Conservation (phyloP, 2,329 filamentous ascomycete genomes). For the Sporothrix dimorphospora region DNA sequence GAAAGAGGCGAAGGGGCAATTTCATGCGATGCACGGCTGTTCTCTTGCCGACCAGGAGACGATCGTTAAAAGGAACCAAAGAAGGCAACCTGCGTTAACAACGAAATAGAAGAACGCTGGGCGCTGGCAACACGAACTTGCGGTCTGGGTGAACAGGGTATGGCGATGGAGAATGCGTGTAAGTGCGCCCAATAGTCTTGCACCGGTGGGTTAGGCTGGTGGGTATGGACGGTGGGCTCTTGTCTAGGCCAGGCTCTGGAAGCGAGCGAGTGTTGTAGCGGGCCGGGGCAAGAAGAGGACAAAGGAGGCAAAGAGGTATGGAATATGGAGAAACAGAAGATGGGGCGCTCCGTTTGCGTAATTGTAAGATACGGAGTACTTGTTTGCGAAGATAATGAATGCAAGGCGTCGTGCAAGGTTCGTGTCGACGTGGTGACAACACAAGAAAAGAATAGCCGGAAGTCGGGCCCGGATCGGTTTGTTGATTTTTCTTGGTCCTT, state of each 20-base stretch:
- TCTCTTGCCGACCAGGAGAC: slow-evolving; percentile 20
- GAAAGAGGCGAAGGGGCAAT: slow-evolving; percentile 1
- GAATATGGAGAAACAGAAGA: neutral
- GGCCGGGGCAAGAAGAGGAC: neutral
- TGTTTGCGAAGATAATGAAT: neutral
- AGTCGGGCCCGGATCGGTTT: neutral
- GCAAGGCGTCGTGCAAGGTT: neutral
- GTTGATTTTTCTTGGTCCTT: neutral
- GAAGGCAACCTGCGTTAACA: neutral
- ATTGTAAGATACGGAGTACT: neutral
- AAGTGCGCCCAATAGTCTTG: slow-evolving; percentile 24
- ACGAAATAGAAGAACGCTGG: slow-evolving; percentile 1
- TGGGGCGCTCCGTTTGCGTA: neutral
- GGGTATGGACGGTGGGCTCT: neutral
- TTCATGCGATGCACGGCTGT: slow-evolving; percentile 9
- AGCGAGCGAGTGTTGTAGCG: slow-evolving; percentile 21
- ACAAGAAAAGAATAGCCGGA: neutral
- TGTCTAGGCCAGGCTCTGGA: slow-evolving; percentile 7
- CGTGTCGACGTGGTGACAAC: neutral
- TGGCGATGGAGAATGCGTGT: slow-evolving; percentile 24
- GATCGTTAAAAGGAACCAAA: neutral
- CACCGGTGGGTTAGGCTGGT: slow-evolving; percentile 1
- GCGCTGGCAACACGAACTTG: slow-evolving; percentile 16
- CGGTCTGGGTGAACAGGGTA: slow-evolving; percentile 17
- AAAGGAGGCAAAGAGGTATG: slow-evolving; percentile 17